Base-by-base conservation (phyloP, 2,329 filamentous ascomycete genomes). In the Colletotrichum acutatum region DNA sequence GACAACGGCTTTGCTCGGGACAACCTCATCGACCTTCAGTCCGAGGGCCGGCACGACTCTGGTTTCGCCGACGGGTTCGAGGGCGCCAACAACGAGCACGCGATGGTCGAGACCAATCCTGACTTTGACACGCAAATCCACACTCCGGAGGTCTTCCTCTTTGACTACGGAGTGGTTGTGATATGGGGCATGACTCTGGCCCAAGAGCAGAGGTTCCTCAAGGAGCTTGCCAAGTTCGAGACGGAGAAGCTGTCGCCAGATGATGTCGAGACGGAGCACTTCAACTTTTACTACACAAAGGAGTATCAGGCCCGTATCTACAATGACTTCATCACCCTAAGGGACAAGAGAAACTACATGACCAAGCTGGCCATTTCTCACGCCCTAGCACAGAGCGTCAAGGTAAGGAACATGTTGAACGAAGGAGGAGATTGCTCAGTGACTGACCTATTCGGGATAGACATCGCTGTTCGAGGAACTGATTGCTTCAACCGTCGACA, bases 281-380 rank as follows among this genome's bases (percentile, higher is more conserved):
- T 99, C 88, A 99, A 99, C 82, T 99, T 98, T 83, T 99, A 99
- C 86, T 98, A 99, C 85, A 98, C 97, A 3, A 90, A 94, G 78
- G 96, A 98, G 81, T 99, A 99, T 82, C 97, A 99, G 84, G 95
- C 97, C 26, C 93, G 97, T 64, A 99, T 99, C 82, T 99, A 99
- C 89, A 99, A 99, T 83, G 97, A 99, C 83, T 99, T 99, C 79
- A 99, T 99, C 83, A 97, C 94, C 2, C 84, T 99, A 74, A 90
- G 95, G 61, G 96, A 98, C 78, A 98, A 97, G 84, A 92, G 92
- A 79, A 98, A 97, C 83, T 97, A 98, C 85, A 98, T 98, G 97
- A 97, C 93, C 77, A 98, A 98, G 85, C 87, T 98, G 49, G 95
- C 96, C 68, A 98, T 98, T 80, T 97, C 95, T 19, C 97, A 99